Percentiles rank a stretch among this genome's conserved stretches.
These are phyloP conservation scores for Metarhizium album DNA, from an alignment of 2,329 filamentous ascomycete species.

Conservation along the genomic window DNA sequence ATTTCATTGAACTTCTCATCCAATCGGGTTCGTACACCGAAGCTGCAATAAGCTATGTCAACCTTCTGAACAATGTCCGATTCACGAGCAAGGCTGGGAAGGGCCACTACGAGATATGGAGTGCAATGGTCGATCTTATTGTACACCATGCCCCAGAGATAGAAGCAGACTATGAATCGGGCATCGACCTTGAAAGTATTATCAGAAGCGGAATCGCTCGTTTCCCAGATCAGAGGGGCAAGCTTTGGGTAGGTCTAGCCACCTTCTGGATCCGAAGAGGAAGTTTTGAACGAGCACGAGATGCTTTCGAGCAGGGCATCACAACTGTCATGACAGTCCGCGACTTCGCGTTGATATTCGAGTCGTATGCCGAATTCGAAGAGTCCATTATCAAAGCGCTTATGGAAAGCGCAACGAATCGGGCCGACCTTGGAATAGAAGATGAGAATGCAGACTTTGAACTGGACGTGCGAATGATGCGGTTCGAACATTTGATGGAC, in stretches of 20 bases:
- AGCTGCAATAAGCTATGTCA: conserved; percentile 82
- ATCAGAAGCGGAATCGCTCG: conserved; percentile 82
- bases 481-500: conserved; percentile 97
- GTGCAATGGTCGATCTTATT: conserved; percentile 89
- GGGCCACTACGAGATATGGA: conserved; percentile 94
- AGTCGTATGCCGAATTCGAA: conserved; percentile 93
- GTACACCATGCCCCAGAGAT: conserved; percentile 85
- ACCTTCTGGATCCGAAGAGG: conserved; percentile 94
- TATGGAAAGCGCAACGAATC: conserved; percentile 75
- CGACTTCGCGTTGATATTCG: conserved; percentile 93
- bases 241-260: conserved; percentile 87
- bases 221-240: conserved; percentile 89
- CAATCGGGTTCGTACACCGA: conserved; percentile 80
- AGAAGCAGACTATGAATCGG: conserved; percentile 66
- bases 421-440: conserved; percentile 65
- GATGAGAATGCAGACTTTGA: conserved; percentile 87
- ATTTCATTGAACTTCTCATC: conserved; percentile 83
- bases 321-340: conserved; percentile 98
- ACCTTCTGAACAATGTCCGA: conserved; percentile 78
- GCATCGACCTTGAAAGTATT: conserved; percentile 85
- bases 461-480: conserved; percentile 91
- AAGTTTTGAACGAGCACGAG: conserved; percentile 83
- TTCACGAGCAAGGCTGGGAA: conserved; percentile 92
- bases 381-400: conserved; percentile 86
- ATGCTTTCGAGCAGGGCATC: conserved; percentile 91